Evolutionary conservation across 1,284 basidiomycete species (phyloP), one percentile per base, ranked within the genome.

Genomic region (Ceratobasidium sp.): DNA sequence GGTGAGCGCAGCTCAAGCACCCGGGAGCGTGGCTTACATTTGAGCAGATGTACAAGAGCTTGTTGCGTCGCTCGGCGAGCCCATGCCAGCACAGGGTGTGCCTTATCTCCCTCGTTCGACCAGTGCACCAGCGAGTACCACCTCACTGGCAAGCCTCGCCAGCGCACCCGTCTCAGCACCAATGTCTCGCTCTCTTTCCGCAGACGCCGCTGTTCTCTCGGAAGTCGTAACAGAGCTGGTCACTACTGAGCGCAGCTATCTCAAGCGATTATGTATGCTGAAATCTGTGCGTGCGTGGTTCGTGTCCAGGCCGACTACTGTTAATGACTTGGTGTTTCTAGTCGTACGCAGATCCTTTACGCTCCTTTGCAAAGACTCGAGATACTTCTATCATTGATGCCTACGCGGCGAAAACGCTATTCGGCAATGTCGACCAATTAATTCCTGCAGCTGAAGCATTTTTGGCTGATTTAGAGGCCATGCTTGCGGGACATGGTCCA

Each of bases 351-450:
- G 92, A 96, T 81, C 96, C 95, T 1, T 85, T 98, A 27, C 89
- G 95, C 27, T 88, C 88, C 69, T 97, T 96, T 80, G 90, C 97
- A 34, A 88, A 89, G 75, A 90, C 88, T 80, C 93, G 93, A 79
- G 92, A 92, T 77, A 95, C 92, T 0, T 89, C 91, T 54, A 95
- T 98, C 78, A 88, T 98, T 62, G 91, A 93, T 1, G 84, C 89
- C 22, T 98, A 97, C 81, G 93, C 98, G 80, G 94, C 96, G 27
- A 97, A 95, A 79, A 92, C 89, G 0, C 86, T 98, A 34, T 98
- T 98, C 79, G 94, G 94, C 65, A 98, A 98, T 82, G 89, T 98
- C 59, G 96, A 98, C 81, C 90, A 89, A 64, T 86, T 98, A 14
- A 81, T 98, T 0, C 92, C 92, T 0, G 92, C 95, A 9, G 96